Conservation (phyloP, 495 filamentous ascomycete species). For the Aspergillus bertholletiae region DNA sequence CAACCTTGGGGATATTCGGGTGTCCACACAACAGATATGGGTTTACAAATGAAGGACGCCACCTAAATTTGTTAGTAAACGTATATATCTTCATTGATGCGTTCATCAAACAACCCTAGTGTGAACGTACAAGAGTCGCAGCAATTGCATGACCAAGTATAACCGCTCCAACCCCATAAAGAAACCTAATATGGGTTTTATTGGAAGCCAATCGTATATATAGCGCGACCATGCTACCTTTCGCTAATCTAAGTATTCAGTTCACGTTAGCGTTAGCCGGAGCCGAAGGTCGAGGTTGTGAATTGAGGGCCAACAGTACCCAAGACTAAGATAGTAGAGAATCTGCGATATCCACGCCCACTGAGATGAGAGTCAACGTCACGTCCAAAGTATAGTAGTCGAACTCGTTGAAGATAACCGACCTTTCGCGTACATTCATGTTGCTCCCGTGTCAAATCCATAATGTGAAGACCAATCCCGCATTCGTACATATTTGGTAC, state of each 20-base stretch:
- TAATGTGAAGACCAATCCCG: background rate
- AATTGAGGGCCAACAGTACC: background rate
- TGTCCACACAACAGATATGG: background rate
- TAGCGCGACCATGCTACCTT: background rate
- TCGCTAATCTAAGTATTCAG: background rate
- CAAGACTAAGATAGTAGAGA: background rate
- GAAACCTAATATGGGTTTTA: background rate
- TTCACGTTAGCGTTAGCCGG: background rate
- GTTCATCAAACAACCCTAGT: background rate
- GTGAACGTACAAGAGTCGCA: background rate
- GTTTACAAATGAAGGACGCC: background rate
- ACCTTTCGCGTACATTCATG: background rate
- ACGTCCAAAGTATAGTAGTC: too few relatives aligned
- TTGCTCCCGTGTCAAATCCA: background rate
- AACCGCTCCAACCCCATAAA: background rate
- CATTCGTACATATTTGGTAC: background rate
- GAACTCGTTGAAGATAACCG: background rate
- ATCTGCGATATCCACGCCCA: background rate
- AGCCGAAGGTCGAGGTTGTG: background rate
- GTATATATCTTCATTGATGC: background rate
- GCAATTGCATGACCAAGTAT: background rate
- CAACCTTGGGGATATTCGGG: background rate
- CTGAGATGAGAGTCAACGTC: background rate
- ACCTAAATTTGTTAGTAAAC: background rate
- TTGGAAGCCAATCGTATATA: background rate